A percentile compares a stretch with the other conserved stretches of the same genome.
These are phyloP conservation scores for Podospora pseudoanserina DNA, from an alignment of 495 filamentous ascomycete species.

Conservation along the genomic window DNA sequence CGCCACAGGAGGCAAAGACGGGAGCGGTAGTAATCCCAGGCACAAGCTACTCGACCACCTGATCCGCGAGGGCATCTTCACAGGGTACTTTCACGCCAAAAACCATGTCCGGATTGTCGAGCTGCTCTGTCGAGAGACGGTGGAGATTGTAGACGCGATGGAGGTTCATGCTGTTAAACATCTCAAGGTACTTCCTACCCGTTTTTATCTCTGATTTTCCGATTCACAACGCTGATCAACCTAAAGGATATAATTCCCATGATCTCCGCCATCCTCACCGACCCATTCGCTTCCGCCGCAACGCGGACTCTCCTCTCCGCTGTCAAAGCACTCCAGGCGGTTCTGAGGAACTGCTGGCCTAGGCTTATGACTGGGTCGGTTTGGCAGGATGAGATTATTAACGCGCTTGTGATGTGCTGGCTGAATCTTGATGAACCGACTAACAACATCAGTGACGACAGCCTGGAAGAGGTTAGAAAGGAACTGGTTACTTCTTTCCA, in stretches of 20 bases:
- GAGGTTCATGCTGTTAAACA: constrained; percentile 70
- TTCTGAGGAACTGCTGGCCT: constrained; percentile 71
- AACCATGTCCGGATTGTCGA: constrained; percentile 49
- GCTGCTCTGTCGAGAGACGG: constrained; percentile 57
- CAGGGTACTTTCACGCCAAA: constrained; percentile 51
- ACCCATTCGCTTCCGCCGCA: constrained; percentile 64
- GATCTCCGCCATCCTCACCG: constrained; percentile 59
- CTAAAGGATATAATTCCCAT: constrained; percentile 63
- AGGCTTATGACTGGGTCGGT: constrained; percentile 48
- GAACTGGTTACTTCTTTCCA: constrained; percentile 43
- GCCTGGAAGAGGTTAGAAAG: constrained; percentile 33
- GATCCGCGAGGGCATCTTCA: constrained; percentile 54
- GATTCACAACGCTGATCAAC: neutral
- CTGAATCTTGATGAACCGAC: constrained; percentile 49
- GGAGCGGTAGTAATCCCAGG: constrained; percentile 20
- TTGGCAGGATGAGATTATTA: constrained; percentile 69
- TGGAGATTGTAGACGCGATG: constrained; percentile 53
- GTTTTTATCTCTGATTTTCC: neutral
- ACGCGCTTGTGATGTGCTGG: constrained; percentile 65
- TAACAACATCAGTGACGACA: constrained; percentile 17
- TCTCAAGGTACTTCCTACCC: constrained; percentile 50
- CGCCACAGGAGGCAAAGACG: neutral
- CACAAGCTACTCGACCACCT: constrained; percentile 47
- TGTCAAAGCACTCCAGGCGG: constrained; percentile 49
- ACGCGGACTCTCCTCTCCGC: constrained; percentile 54